Percentiles rank a stretch among this genome's conserved stretches.
These are phyloP conservation scores for Coemansia biformis DNA, from an alignment of 192 early-diverging fungal species.

Conservation along the genomic window DNA sequence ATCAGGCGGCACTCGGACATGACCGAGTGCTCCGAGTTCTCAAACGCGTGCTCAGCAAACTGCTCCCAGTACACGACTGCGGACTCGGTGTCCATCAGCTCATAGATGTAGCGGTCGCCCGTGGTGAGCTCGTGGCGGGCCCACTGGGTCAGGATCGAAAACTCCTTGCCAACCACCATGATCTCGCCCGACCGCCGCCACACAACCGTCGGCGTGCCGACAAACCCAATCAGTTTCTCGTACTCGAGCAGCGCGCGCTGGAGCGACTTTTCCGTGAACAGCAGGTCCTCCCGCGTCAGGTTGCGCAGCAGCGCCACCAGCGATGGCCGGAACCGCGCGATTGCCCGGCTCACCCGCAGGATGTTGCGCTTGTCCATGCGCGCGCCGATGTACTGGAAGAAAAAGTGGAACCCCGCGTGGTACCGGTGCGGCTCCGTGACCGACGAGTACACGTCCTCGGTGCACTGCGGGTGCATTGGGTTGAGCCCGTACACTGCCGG, in stretches of 20 bases:
- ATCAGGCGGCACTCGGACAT: conserved; percentile 85
- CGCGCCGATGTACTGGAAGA: conserved; percentile 74
- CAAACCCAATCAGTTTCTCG: conserved; percentile 91
- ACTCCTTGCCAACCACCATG: conserved; percentile 92
- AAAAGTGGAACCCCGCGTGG: conserved; percentile 88
- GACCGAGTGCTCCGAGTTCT: conserved; percentile 82
- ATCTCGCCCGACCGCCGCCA: conserved; percentile 98
- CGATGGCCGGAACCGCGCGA: conserved; percentile 86
- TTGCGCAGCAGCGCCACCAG: conserved; percentile 94
- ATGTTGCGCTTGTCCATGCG: conserved; percentile 86
- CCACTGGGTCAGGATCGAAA: conserved; percentile 91
- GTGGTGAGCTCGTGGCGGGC: conserved; percentile 71
- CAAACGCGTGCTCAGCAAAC: conserved; percentile 88
- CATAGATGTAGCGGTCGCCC: conserved; percentile 42
- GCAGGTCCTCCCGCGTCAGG: conserved; percentile 85
- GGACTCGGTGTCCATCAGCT: conserved; percentile 90
- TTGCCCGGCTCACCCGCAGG: conserved; percentile 80
- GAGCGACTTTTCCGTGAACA: conserved; percentile 96
- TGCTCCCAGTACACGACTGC: conserved; percentile 95
- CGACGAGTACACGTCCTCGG: conserved; percentile 67
- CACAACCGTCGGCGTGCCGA: conserved; percentile 92
- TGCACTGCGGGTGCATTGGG: conserved; percentile 37
- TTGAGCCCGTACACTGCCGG: conserved; percentile 49
- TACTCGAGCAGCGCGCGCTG: conserved; percentile 91
- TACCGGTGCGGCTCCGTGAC: conserved; percentile 85